Evolutionary conservation across 257 asterid species (phyloP).

Genomic region (Nicotiana sylvestris): DNA sequence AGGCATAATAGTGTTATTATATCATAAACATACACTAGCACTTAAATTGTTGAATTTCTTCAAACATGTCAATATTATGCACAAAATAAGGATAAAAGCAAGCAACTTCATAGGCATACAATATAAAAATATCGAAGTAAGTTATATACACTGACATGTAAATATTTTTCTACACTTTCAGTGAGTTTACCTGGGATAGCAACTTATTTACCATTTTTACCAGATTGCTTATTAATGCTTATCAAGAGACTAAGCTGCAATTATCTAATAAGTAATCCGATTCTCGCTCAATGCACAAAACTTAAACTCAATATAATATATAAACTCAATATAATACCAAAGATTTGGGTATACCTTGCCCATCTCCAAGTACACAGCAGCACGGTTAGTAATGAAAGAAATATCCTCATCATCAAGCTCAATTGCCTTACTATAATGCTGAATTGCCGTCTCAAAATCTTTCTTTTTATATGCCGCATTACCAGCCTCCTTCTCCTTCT

Average conservation of each 20-base stretch:
- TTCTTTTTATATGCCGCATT: conserved; percentile 84
- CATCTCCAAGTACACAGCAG: conserved; percentile 89
- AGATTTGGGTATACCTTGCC: conserved; percentile 55
- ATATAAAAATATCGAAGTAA: not conserved
- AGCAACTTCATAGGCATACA: not conserved
- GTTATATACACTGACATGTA: too few species aligned
- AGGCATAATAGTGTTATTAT: not conserved
- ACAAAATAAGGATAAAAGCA: not conserved
- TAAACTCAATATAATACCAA: not conserved
- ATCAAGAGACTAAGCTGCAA: too few species aligned
- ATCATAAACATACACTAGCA: not conserved
- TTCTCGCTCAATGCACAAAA: too few species aligned
- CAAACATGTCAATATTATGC: not conserved
- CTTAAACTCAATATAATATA: not conserved
- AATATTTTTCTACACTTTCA: too few species aligned
- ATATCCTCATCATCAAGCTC: conserved; percentile 73
- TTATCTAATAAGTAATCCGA: too few species aligned
- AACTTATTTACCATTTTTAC: too few species aligned
- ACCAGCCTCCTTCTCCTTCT: conserved; percentile 80
- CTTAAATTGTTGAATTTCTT: not conserved
- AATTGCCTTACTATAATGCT: conserved; percentile 61
- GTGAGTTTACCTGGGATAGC: too few species aligned
- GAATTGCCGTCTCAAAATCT: conserved; percentile 78
- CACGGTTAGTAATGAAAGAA: conserved; percentile 79
- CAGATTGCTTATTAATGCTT: too few species aligned